phyloP scores from a whole-genome alignment of 2,329 filamentous ascomycete genomes.

The Cordyceps farinosa region DNA sequence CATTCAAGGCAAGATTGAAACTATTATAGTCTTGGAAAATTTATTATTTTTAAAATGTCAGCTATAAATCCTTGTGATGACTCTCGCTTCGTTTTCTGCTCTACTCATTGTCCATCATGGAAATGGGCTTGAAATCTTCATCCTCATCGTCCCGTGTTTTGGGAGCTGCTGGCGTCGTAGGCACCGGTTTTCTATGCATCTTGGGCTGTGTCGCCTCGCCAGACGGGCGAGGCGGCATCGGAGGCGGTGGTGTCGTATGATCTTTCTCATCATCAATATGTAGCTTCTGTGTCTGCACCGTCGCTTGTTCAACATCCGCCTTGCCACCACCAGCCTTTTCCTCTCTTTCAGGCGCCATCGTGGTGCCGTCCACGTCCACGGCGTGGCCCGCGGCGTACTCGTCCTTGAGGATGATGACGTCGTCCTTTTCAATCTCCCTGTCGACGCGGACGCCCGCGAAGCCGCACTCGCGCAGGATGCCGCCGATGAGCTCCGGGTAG shows the following conservation, averaged over 20 bases:
- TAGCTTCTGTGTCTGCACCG: not conserved
- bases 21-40: too few species aligned
- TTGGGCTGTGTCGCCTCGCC: not conserved
- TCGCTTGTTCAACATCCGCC: not conserved
- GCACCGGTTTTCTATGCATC: constrained; percentile 12
- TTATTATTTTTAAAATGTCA: too few species aligned
- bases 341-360: constrained; percentile 17
- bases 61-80: too few species aligned
- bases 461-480: constrained; percentile 51
- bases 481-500: constrained; percentile 47
- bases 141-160: not conserved
- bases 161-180: not conserved
- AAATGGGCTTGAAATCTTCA: not conserved
- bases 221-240: constrained; percentile 1
- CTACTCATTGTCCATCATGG: not conserved
- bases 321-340: not conserved
- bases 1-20: not conserved
- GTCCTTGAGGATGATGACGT: constrained; percentile 46
- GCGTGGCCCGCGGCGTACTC: constrained; percentile 30
- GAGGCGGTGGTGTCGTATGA: not conserved
- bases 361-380: constrained; percentile 28
- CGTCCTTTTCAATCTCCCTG: constrained; percentile 48
- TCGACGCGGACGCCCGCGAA: constrained; percentile 46
- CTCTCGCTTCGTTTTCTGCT: not conserved
- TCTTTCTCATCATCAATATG: not conserved